A percentile compares a stretch with the other conserved stretches of the same genome.
phyloP scores from a whole-genome alignment of 768 basidiomycete genomes.

The Amanita pallidorosea region DNA sequence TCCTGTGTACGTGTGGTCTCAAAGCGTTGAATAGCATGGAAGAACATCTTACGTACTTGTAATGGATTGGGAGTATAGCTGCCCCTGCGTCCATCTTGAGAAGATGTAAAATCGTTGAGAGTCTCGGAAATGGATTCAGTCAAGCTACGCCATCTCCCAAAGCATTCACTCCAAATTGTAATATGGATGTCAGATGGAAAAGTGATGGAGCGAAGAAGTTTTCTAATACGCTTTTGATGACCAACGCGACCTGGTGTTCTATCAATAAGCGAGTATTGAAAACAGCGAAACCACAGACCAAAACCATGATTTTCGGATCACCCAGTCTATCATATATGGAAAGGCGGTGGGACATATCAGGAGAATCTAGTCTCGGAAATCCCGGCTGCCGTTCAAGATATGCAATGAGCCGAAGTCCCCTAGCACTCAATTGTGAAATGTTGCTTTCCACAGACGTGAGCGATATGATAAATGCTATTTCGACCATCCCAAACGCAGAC shows the following conservation, averaged over 20 bases:
- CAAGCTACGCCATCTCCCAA: constrained; percentile 61
- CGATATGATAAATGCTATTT: constrained; percentile 63
- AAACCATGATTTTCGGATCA: constrained; percentile 60
- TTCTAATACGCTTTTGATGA: constrained; percentile 73
- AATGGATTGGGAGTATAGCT: constrained; percentile 13
- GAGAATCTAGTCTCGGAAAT: constrained; percentile 36
- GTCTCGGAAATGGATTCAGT: constrained; percentile 45
- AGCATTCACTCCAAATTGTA: constrained; percentile 78
- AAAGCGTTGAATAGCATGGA: not conserved
- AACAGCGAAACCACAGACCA: constrained; percentile 31
- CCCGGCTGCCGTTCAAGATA: constrained; percentile 54
- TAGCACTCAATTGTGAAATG: constrained; percentile 59
- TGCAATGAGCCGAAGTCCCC: constrained; percentile 57
- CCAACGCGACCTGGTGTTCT: constrained; percentile 53
- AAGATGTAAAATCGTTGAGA: constrained; percentile 18
- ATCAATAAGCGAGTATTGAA: not conserved
- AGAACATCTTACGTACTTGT: constrained; percentile 17
- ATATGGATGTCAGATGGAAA: constrained; percentile 58
- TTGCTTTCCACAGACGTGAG: constrained; percentile 59
- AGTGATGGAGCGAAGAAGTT: constrained; percentile 52
- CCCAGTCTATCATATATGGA: constrained; percentile 73
- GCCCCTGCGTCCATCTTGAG: constrained; percentile 18
- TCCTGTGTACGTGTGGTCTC: constrained; percentile 33
- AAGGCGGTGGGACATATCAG: constrained; percentile 57
- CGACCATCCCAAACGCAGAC: constrained; percentile 55